Conservation (phyloP, 805 yeast genomes). For the Wickerhamiella shivajii region DNA sequence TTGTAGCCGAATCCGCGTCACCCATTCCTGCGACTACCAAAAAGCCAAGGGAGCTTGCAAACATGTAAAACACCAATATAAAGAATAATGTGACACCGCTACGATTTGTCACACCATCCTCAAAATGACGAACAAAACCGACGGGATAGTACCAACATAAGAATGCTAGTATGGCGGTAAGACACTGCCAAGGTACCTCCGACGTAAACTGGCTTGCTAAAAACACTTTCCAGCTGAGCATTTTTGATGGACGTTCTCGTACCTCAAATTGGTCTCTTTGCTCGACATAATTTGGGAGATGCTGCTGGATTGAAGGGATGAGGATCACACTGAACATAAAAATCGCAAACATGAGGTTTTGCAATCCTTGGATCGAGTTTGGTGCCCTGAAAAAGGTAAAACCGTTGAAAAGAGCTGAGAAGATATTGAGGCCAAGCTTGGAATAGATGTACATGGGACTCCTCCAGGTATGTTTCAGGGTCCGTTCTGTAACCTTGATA, state of each 20-base stretch:
- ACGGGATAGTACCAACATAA: slow-evolving; percentile 40
- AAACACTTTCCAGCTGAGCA: slow-evolving; percentile 56
- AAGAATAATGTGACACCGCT: slow-evolving; percentile 39
- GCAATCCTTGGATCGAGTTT: slow-evolving; percentile 38
- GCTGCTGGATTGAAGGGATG: slow-evolving; percentile 48
- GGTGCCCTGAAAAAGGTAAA: slow-evolving; percentile 53
- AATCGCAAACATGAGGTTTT: slow-evolving; percentile 43
- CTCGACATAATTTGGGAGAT: slow-evolving; percentile 42
- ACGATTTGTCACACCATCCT: slow-evolving; percentile 33
- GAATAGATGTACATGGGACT: slow-evolving; percentile 48
- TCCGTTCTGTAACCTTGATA: slow-evolving; percentile 29
- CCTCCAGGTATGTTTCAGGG: slow-evolving; percentile 38
- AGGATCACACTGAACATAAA: slow-evolving; percentile 44
- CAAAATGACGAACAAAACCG: slow-evolving; percentile 32
- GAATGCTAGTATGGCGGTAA: slow-evolving; percentile 37
- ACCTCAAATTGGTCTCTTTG: slow-evolving; percentile 54
- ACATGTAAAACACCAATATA: slow-evolving; percentile 36
- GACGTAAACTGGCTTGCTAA: slow-evolving; percentile 37
- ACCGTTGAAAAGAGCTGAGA: slow-evolving; percentile 52
- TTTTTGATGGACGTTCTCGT: slow-evolving; percentile 55
- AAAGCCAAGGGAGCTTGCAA: slow-evolving; percentile 38
- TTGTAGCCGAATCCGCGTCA: slow-evolving; percentile 52
- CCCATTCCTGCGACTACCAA: slow-evolving; percentile 45
- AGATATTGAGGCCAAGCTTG: slow-evolving; percentile 36
- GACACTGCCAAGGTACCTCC: slow-evolving; percentile 46